These are phyloP conservation scores for Neurospora tetrasperma DNA, from an alignment of 495 filamentous ascomycete genomes.

Conservation along the genomic window DNA sequence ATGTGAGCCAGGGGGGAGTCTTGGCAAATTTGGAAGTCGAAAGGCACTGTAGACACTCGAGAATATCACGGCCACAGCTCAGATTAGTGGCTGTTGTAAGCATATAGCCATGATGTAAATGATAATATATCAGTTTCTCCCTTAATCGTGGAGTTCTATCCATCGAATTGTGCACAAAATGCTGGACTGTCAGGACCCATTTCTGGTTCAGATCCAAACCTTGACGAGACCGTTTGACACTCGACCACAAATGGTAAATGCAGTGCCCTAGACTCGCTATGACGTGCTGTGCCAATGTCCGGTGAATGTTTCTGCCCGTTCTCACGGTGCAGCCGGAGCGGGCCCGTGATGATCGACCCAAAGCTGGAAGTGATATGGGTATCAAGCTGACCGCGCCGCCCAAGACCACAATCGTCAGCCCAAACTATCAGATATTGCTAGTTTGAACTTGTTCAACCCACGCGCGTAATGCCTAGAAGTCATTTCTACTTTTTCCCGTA, in stretches of 20 bases:
- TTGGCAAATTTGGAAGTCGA: not conserved
- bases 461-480: not conserved
- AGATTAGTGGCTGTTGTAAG: not conserved
- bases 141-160: not conserved
- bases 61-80: not conserved
- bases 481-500: not conserved
- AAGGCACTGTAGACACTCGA: not conserved
- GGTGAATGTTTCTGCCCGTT: not conserved
- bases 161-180: not conserved
- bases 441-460: rapidly evolving
- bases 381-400: not conserved
- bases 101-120: not conserved
- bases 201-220: not conserved
- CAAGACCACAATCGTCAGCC: not conserved
- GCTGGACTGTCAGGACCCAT: not conserved
- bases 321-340: not conserved
- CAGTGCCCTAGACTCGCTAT: not conserved
- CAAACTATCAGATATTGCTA: not conserved
- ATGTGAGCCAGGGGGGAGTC: not conserved
- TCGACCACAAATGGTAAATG: not conserved
- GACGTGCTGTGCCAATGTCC: not conserved
- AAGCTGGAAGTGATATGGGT: not conserved
- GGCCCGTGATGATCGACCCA: rapidly evolving
- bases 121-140: not conserved
- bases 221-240: not conserved